Conservation (phyloP, 1,139 yeast species). For the Saccharomyces hybrid region DNA sequence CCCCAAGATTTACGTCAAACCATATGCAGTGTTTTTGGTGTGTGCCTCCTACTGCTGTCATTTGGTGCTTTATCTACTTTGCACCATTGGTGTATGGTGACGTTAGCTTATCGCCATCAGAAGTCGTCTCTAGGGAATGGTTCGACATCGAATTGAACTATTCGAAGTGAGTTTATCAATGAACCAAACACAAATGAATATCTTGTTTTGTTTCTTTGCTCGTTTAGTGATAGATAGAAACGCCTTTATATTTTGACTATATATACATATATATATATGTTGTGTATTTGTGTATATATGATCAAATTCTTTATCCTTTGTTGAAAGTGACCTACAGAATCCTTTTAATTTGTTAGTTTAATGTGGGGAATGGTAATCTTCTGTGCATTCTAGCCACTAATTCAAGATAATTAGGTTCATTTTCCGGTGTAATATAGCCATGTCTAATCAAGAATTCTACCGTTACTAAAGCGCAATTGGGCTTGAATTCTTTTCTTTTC, state of each 20-base stretch:
- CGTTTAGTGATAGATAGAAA: not conserved
- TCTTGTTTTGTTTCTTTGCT: not conserved
- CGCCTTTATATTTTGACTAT: not conserved
- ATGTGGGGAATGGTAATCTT: slow-evolving; percentile 58
- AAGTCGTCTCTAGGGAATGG: slow-evolving; percentile 72
- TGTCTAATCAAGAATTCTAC: slow-evolving; percentile 81
- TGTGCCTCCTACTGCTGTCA: slow-evolving; percentile 43
- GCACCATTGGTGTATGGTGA: slow-evolving; percentile 86
- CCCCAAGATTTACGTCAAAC: slow-evolving; percentile 23
- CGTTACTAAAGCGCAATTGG: slow-evolving; percentile 75
- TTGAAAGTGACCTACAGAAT: not conserved
- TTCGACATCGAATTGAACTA: slow-evolving; percentile 75
- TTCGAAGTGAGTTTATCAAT: not conserved
- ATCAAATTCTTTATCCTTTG: not conserved
- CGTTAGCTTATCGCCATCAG: slow-evolving; percentile 51
- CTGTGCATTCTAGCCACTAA: slow-evolving; percentile 59
- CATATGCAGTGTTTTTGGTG: slow-evolving; percentile 35
- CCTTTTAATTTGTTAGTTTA: slow-evolving; percentile 7
- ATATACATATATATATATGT: not conserved
- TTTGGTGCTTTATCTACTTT: slow-evolving; percentile 63
- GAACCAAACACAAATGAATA: not conserved
- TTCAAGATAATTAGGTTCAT: slow-evolving; percentile 56
- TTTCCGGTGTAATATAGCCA: slow-evolving; percentile 54
- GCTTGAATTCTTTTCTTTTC: slow-evolving; percentile 60
- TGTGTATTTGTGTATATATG: not conserved